Evolutionary conservation across 2,329 filamentous ascomycete species (phyloP).

Genomic region (Claviceps pazoutovae): DNA sequence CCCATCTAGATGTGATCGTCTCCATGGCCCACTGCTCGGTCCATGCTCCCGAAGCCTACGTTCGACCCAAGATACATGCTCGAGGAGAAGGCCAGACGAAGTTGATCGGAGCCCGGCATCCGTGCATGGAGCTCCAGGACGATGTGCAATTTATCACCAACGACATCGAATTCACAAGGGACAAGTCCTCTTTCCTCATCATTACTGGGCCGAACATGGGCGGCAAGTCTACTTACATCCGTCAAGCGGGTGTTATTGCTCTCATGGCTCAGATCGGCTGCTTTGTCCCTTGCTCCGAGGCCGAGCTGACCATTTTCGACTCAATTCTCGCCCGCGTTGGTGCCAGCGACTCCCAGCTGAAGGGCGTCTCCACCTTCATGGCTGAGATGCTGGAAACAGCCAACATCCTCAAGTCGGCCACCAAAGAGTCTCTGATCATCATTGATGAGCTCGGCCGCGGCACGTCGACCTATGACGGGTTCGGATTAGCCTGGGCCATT

Average conservation of each 20-base stretch:
- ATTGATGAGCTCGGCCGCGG: conserved; percentile 95
- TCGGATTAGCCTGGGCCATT: conserved; percentile 97
- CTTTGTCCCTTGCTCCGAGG: conserved; percentile 83
- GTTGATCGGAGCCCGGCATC: conserved; percentile 86
- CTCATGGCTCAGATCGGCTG: conserved; percentile 95
- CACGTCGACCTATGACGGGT: conserved; percentile 95
- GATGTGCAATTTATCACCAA: conserved; percentile 98
- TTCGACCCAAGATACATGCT: conserved; percentile 77
- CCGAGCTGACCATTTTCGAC: conserved; percentile 91
- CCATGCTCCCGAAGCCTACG: conserved; percentile 83
- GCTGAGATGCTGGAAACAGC: conserved; percentile 98
- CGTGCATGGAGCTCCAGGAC: conserved; percentile 97
- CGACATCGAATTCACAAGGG: conserved; percentile 69
- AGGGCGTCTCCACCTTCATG: conserved; percentile 98
- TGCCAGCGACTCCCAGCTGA: conserved; percentile 90
- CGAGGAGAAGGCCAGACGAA: conserved; percentile 80
- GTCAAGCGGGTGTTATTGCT: conserved; percentile 91
- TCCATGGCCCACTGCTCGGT: conserved; percentile 87
- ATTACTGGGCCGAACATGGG: conserved; percentile 99
- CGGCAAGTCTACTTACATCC: conserved; percentile 95
- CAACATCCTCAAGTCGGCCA: conserved; percentile 95
- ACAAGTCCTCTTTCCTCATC: conserved; percentile 78
- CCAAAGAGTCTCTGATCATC: conserved; percentile 89
- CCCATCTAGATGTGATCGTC: conserved; percentile 84
- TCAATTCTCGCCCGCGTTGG: conserved; percentile 92